Conservation (phyloP, 2,329 filamentous ascomycete genomes). For the Celoporthe dispersa region DNA sequence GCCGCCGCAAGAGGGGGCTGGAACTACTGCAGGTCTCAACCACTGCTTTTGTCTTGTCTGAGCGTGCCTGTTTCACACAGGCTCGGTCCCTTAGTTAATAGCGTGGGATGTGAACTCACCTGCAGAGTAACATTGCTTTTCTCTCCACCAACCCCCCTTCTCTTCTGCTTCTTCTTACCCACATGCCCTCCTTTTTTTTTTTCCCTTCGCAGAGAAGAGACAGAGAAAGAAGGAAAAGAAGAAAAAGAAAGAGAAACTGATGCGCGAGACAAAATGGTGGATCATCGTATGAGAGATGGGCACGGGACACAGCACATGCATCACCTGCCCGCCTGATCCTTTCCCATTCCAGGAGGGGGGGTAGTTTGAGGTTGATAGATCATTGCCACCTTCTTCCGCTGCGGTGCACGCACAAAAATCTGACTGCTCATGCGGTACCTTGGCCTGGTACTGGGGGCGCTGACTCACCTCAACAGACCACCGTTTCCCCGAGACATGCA, state of each 20-base stretch:
- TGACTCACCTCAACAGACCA: not conserved
- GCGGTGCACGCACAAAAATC: not conserved
- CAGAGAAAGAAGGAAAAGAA: too few species aligned
- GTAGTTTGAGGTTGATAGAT: not conserved
- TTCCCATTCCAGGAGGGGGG: too few species aligned
- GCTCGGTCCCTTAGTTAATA: not conserved
- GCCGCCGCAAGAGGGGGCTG: not conserved
- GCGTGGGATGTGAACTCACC: not conserved
- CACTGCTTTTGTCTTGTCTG: not conserved
- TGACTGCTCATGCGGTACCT: not conserved
- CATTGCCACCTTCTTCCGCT: not conserved
- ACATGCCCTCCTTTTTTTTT: too few species aligned
- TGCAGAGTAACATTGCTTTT: not conserved
- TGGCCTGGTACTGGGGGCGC: not conserved
- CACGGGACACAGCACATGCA: not conserved
- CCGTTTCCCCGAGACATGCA: not conserved
- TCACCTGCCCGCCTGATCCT: not conserved
- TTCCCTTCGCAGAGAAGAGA: too few species aligned
- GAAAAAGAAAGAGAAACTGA: not conserved
- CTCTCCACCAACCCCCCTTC: too few species aligned
- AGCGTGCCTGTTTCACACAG: not conserved
- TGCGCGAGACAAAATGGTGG: not conserved
- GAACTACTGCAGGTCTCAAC: not conserved
- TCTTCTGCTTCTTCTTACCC: too few species aligned
- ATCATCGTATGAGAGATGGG: not conserved